A percentile compares a stretch with the other conserved stretches of the same genome.
Evolutionary conservation across 768 basidiomycete genomes (phyloP).

Genomic region (Clitopilus passeckerianus): DNA sequence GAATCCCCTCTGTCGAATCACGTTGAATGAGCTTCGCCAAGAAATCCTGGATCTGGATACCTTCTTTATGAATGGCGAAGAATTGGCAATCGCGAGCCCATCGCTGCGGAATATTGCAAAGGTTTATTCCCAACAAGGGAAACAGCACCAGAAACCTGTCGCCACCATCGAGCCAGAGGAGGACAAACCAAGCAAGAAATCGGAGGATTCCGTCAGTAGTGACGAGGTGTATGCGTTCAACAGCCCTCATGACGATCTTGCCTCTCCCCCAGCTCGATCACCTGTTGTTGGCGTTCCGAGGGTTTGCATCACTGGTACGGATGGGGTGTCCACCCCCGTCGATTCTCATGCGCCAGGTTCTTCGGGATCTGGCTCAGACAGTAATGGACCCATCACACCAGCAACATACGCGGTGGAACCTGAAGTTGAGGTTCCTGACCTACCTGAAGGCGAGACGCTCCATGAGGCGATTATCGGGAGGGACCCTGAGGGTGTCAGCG

Average conservation of each 20-base stretch:
- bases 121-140: constrained; percentile 6
- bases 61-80: constrained; percentile 55
- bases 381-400: constrained; percentile 46
- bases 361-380: constrained; percentile 24
- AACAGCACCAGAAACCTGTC: constrained; percentile 1
- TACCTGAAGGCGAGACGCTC: constrained; percentile 31
- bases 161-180: constrained; percentile 1
- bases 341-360: not conserved
- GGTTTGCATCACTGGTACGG: constrained; percentile 9
- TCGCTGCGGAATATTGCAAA: constrained; percentile 14
- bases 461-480: constrained; percentile 15
- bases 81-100: constrained; percentile 28
- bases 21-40: constrained; percentile 54
- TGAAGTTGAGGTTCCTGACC: constrained; percentile 36
- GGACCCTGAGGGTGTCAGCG: not conserved
- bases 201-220: constrained; percentile 18
- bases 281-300: constrained; percentile 1
- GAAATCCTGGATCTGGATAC: constrained; percentile 51
- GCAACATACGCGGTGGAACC: constrained; percentile 35
- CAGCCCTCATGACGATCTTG: constrained; percentile 25
- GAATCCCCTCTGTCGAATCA: constrained; percentile 56
- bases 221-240: constrained; percentile 33
- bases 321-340: not conserved
- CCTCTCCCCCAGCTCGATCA: constrained; percentile 6
- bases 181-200: constrained; percentile 5